These are phyloP conservation scores for Rhodotorula graminis DNA, from an alignment of 768 basidiomycete genomes.

Conservation along the genomic window DNA sequence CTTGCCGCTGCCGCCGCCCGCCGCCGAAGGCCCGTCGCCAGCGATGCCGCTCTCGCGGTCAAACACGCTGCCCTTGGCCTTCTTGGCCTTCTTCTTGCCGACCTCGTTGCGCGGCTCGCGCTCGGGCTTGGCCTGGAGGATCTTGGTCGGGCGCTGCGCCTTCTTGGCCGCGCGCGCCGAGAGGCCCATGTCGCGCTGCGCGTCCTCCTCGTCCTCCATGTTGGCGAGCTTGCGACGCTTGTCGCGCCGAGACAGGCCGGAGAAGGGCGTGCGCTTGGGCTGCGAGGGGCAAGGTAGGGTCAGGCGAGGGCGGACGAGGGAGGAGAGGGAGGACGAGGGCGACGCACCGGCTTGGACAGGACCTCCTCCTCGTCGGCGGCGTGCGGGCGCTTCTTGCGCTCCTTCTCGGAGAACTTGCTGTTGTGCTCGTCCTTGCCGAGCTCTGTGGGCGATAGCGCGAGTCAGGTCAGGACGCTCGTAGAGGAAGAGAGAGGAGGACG, in stretches of 20 bases:
- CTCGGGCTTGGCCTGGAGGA: constrained; percentile 18
- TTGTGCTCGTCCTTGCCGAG: constrained; percentile 68
- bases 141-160: constrained; percentile 45
- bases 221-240: constrained; percentile 82
- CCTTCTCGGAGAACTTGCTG: constrained; percentile 46
- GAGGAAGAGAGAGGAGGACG: constrained; percentile 3
- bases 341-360: constrained; percentile 20
- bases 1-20: background rate
- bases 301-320: background rate
- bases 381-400: constrained; percentile 27
- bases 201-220: constrained; percentile 66
- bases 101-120: background rate
- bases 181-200: constrained; percentile 54
- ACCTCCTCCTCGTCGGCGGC: constrained; percentile 36
- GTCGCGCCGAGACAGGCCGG: constrained; percentile 77
- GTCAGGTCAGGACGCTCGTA: background rate
- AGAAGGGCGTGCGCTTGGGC: constrained; percentile 47
- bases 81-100: constrained; percentile 21
- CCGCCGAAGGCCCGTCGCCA: background rate
- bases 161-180: constrained; percentile 87
- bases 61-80: background rate
- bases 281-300: background rate
- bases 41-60: constrained; percentile 26
- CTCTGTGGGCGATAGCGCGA: constrained; percentile 51
- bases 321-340: background rate